These are phyloP conservation scores for Trichoderma oligosporum DNA, from an alignment of 2,329 filamentous ascomycete genomes.

Conservation along the genomic window DNA sequence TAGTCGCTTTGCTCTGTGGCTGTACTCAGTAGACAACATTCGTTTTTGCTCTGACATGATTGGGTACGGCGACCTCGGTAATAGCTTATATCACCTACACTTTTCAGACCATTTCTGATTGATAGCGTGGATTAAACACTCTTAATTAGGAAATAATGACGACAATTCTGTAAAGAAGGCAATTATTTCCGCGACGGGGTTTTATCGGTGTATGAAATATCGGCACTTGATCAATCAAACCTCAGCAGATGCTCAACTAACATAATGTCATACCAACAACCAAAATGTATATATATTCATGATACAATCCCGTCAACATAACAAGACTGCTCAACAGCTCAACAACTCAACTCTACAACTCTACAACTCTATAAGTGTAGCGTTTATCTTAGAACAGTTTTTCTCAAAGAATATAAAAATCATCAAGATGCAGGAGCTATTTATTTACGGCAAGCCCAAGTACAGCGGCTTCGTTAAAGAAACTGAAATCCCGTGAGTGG, in stretches of 20 bases:
- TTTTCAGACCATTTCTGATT: too few relatives aligned
- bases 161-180: neutral
- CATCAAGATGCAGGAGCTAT: neutral
- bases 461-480: neutral
- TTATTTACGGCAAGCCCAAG: neutral
- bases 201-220: neutral
- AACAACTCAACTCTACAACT: neutral
- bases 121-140: neutral
- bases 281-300: neutral
- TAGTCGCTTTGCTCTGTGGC: neutral
- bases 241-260: neutral
- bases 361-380: neutral
- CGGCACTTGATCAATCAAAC: neutral
- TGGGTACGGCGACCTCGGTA: neutral
- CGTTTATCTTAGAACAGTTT: too few relatives aligned
- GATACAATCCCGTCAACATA: neutral
- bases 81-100: too few relatives aligned
- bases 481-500: constrained; percentile 1
- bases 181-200: neutral
- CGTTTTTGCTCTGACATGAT: neutral
- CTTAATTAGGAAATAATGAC: neutral
- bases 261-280: too few relatives aligned
- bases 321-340: neutral
- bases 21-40: neutral
- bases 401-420: neutral